phyloP scores from a whole-genome alignment of 2,329 filamentous ascomycete species.

The Xylariomycetidae sp. region DNA sequence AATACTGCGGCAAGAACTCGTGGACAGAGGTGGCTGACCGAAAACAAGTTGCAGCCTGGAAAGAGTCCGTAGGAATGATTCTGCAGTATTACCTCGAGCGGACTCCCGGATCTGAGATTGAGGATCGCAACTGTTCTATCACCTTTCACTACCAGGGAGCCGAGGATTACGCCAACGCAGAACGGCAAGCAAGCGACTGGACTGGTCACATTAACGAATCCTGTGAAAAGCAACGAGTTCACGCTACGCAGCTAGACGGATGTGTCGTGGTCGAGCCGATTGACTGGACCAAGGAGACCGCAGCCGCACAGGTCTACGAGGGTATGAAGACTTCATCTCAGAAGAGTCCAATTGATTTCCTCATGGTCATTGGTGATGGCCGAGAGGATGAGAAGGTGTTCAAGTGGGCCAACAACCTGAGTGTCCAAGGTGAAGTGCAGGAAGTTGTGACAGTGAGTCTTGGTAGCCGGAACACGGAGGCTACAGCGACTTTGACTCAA shows the following conservation, averaged over 20 bases:
- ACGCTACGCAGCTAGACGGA: slow-evolving; percentile 75
- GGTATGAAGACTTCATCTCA: slow-evolving; percentile 38
- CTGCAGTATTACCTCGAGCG: slow-evolving; percentile 87
- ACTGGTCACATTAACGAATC: slow-evolving; percentile 94
- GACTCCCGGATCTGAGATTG: slow-evolving; percentile 80
- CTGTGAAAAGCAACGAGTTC: slow-evolving; percentile 76
- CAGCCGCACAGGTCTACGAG: slow-evolving; percentile 69
- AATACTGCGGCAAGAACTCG: slow-evolving; percentile 59
- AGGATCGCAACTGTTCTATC: slow-evolving; percentile 86
- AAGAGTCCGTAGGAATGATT: slow-evolving; percentile 75
- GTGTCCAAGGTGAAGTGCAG: slow-evolving; percentile 52
- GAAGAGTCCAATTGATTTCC: slow-evolving; percentile 64
- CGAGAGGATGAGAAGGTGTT: slow-evolving; percentile 93
- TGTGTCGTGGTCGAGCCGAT: slow-evolving; percentile 80
- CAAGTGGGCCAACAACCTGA: slow-evolving; percentile 82
- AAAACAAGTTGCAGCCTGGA: slow-evolving; percentile 70
- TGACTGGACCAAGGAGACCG: slow-evolving; percentile 83
- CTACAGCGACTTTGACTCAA: slow-evolving; percentile 78
- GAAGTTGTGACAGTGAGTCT: slow-evolving; percentile 82
- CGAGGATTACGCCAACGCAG: slow-evolving; percentile 70
- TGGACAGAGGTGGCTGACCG: slow-evolving; percentile 79
- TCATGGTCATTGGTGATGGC: slow-evolving; percentile 86
- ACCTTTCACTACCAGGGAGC: slow-evolving; percentile 86
- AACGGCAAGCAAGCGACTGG: slow-evolving; percentile 80
- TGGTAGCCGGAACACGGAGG: slow-evolving; percentile 83